A percentile compares a stretch with the other conserved stretches of the same genome.
phyloP scores from a whole-genome alignment of 140 eudicot species.

The Cichorium intybus region DNA sequence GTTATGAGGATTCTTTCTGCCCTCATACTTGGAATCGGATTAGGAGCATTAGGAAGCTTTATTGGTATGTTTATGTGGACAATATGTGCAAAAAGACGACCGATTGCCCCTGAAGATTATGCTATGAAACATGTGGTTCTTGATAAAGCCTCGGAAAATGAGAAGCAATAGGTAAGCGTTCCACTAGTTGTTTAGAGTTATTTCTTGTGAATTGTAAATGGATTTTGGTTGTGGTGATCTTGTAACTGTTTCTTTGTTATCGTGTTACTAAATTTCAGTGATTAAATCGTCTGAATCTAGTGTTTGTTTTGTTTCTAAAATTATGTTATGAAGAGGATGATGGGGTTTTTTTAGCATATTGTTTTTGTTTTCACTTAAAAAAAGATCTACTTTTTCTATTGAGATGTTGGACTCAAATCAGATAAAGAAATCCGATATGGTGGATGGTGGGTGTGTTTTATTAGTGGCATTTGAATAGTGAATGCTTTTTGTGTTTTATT shows the following conservation, averaged over 20 bases:
- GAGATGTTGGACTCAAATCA: neutral
- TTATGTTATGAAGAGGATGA: slow-evolving; percentile 16
- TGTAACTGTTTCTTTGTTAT: slow-evolving; percentile 24
- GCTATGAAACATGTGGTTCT: slow-evolving; percentile 32
- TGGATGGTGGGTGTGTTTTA: slow-evolving; percentile 4
- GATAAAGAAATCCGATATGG: neutral
- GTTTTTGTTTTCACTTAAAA: neutral
- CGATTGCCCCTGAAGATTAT: slow-evolving; percentile 70
- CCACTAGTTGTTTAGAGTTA: slow-evolving; percentile 25
- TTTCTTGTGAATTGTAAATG: slow-evolving; percentile 38
- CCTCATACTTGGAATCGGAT: slow-evolving; percentile 57
- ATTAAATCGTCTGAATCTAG: slow-evolving; percentile 29
- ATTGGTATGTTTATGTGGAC: slow-evolving; percentile 59
- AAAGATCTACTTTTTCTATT: neutral
- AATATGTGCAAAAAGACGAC: slow-evolving; percentile 47
- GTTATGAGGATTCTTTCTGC: slow-evolving; percentile 54
- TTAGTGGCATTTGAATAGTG: slow-evolving; percentile 25
- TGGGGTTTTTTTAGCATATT: neutral
- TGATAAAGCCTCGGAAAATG: slow-evolving; percentile 22
- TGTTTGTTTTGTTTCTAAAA: slow-evolving; percentile 21
- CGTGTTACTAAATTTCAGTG: slow-evolving; percentile 35
- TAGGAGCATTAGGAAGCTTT: slow-evolving; percentile 79
- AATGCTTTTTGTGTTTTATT: slow-evolving; percentile 17
- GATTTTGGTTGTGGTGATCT: slow-evolving; percentile 34
- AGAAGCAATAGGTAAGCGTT: slow-evolving; percentile 30